Evolutionary conservation across 768 basidiomycete species (phyloP), one percentile per base, ranked within the genome.

Genomic region (Auriscalpium vulgare): DNA sequence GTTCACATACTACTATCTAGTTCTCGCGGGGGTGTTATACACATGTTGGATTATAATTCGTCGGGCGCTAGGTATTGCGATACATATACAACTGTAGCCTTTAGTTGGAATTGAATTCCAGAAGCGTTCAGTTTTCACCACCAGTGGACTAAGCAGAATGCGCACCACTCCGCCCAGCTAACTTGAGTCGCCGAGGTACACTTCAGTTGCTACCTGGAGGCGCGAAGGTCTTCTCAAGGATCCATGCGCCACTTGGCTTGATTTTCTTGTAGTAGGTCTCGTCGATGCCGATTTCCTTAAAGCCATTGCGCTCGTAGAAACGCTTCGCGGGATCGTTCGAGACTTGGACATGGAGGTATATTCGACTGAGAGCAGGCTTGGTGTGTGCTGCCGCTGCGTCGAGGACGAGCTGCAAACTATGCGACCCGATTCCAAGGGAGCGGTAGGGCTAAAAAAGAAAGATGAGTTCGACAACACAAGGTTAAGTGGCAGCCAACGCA

Each of bases 191-290:
- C 40, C 16, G 36, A 46, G 29, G 16, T 40, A 9, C 2, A 8
- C 4, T 36, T 29, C 29, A 29, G 29, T 7, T 7, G 29, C 29
- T 29, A 7, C 29, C 52, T 35, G 29, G 8, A 37, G 38, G 45
- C 23, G 53, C 45, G 37, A 85, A 71, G 50, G 65, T 67, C 67
- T 79, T 83, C 72, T 94, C 88, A 51, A 95, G 77, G 57, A 95
- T 75, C 92, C 92, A 95, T 19, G 92, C 92, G 65, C 87, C 87
- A 59, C 80, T 81, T 23, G 92, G 92, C 34, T 71, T 74, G 56
- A 95, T 89, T 69, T 91, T 94, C 72, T 91, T 92, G 81, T 95
- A 95, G 71, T 95, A 95, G 59, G 82, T 78, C 64, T 85, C 74
- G 53, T 87, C 81, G 35, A 87, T 60, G 19, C 76, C 78, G 19